A percentile compares a stretch with the other conserved stretches of the same genome.
These are phyloP conservation scores for Cladosporium sp. DNA, from an alignment of 2,329 filamentous ascomycete genomes.

Conservation along the genomic window DNA sequence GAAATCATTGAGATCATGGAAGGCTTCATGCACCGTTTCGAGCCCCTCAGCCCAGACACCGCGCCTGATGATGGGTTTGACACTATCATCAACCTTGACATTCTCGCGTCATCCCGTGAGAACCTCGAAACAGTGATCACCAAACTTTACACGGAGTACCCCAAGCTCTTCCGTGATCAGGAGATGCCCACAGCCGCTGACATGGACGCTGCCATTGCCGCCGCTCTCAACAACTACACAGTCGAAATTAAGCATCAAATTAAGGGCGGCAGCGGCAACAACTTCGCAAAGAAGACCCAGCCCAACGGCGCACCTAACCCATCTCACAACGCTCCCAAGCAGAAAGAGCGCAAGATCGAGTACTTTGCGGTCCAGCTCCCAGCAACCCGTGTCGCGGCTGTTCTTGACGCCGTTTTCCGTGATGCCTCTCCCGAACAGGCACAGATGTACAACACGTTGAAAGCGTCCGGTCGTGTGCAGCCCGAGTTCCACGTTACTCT, in stretches of 20 bases:
- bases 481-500: constrained; percentile 90
- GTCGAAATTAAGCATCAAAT: constrained; percentile 77
- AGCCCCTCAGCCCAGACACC: constrained; percentile 67
- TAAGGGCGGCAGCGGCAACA: constrained; percentile 53
- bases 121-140: constrained; percentile 81
- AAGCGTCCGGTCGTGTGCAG: constrained; percentile 74
- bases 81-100: constrained; percentile 79
- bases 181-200: constrained; percentile 70
- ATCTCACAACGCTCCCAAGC: constrained; percentile 36
- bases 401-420: constrained; percentile 72
- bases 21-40: constrained; percentile 83
- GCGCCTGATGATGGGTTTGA: constrained; percentile 84
- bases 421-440: constrained; percentile 55
- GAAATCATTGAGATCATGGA: constrained; percentile 94
- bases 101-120: constrained; percentile 71
- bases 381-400: constrained; percentile 52
- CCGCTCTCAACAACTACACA: constrained; percentile 73
- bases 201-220: constrained; percentile 77
- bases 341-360: constrained; percentile 59
- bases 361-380: constrained; percentile 65
- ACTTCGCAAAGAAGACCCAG: constrained; percentile 31
- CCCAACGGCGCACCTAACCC: constrained; percentile 36
- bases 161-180: constrained; percentile 65
- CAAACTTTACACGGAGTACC: constrained; percentile 74
- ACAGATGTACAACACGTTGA: constrained; percentile 75